Conservation (phyloP, 1,284 basidiomycete species). For the Trichosporon sp. region DNA sequence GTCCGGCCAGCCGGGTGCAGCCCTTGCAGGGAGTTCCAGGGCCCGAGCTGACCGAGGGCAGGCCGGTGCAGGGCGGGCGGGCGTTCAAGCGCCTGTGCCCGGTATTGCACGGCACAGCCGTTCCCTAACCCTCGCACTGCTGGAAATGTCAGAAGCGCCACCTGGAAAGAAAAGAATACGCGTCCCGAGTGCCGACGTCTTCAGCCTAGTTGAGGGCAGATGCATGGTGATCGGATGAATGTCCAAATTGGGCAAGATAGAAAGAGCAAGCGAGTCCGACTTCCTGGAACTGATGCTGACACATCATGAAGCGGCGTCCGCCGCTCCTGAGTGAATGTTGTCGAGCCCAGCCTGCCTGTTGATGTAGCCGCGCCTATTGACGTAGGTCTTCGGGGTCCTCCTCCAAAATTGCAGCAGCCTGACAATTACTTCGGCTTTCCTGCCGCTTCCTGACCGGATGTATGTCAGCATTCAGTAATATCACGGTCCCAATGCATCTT, state of each 20-base stretch:
- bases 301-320: background rate
- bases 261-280: no score
- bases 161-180: background rate
- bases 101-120: background rate
- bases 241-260: background rate
- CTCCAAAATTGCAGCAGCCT: background rate
- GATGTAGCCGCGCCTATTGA: background rate
- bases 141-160: background rate
- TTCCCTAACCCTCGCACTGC: background rate
- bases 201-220: no score
- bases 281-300: background rate
- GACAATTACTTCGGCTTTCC: background rate
- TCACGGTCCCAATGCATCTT: background rate
- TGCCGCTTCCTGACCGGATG: background rate
- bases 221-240: background rate
- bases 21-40: background rate
- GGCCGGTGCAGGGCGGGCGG: background rate
- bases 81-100: background rate
- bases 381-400: background rate
- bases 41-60: background rate
- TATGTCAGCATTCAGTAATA: background rate
- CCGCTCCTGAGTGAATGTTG: background rate
- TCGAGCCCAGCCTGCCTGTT: background rate
- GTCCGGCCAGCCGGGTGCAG: background rate
- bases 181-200: background rate